phyloP scores from a whole-genome alignment of 441 rosid genomes.

The Biscutella laevigata region DNA sequence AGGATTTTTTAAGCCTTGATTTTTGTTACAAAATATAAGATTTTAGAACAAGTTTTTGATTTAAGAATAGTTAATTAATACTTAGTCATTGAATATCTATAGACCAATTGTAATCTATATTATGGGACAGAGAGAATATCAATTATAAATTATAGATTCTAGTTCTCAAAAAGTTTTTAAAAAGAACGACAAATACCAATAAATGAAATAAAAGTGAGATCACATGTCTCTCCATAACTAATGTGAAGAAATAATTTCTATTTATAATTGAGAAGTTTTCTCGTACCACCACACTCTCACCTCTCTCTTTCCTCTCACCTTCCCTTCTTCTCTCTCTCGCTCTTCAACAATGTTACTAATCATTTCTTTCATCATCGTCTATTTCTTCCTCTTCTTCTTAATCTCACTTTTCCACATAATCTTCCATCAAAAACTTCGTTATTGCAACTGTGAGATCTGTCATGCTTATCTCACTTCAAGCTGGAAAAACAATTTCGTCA shows the following conservation, averaged over 20 bases:
- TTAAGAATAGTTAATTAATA: too few relatives aligned
- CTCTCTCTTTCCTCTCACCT: slow-evolving; percentile 13
- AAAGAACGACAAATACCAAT: too few relatives aligned
- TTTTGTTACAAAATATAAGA: too few relatives aligned
- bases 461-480: slow-evolving; percentile 35
- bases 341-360: slow-evolving; percentile 11
- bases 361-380: slow-evolving; percentile 19
- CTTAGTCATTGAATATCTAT: too few relatives aligned
- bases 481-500: slow-evolving; percentile 48
- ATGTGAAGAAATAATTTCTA: slow-evolving; percentile 4
- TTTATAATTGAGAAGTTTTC: slow-evolving; percentile 9
- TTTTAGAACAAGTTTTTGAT: too few relatives aligned
- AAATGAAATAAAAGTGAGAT: neutral
- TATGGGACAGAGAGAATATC: too few relatives aligned
- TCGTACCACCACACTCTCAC: neutral
- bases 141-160: too few relatives aligned
- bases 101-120: too few relatives aligned
- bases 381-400: slow-evolving; percentile 29
- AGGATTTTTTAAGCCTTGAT: too few relatives aligned
- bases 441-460: slow-evolving; percentile 53
- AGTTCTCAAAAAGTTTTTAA: too few relatives aligned
- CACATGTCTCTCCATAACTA: slow-evolving; percentile 19
- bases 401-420: slow-evolving; percentile 28
- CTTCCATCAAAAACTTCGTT: slow-evolving; percentile 26
- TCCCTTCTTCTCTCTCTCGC: slow-evolving; percentile 1